A percentile compares a stretch with the other conserved stretches of the same genome.
These are phyloP conservation scores for Mycena venus DNA, from an alignment of 768 basidiomycete species.

Conservation along the genomic window DNA sequence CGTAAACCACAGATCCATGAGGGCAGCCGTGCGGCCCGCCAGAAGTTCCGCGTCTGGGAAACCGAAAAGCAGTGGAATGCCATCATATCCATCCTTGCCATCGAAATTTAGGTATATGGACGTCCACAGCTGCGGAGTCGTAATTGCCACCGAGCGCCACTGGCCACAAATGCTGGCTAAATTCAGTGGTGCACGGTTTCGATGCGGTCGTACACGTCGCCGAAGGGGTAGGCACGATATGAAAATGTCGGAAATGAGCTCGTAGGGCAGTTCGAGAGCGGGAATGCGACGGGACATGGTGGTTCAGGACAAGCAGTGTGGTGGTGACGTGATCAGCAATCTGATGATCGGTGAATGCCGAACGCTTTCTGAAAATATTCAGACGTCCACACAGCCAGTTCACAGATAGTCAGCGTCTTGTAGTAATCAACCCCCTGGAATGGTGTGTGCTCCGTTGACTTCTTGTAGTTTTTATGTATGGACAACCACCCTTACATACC, in stretches of 20 bases:
- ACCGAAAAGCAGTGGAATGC: neutral
- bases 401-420: too few relatives aligned
- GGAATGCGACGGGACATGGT: neutral
- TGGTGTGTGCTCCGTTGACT: too few relatives aligned
- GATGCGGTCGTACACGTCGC: neutral
- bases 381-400: too few relatives aligned
- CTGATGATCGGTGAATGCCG: too few relatives aligned
- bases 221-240: neutral
- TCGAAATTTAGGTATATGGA: neutral
- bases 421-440: too few relatives aligned
- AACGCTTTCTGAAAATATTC: too few relatives aligned
- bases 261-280: neutral
- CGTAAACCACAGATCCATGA: neutral
- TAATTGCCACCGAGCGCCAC: constrained; percentile 5
- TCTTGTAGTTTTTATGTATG: too few relatives aligned
- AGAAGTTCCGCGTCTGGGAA: neutral
- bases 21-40: neutral
- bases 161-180: neutral
- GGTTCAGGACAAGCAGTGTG: neutral
- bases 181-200: neutral
- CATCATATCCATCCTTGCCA: neutral
- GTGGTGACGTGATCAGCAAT: too few relatives aligned
- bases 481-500: too few relatives aligned
- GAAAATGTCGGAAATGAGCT: neutral
- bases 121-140: constrained; percentile 12